Evolutionary conservation across 495 filamentous ascomycete genomes (phyloP).

Genomic region (Tetracladium marchalianum): DNA sequence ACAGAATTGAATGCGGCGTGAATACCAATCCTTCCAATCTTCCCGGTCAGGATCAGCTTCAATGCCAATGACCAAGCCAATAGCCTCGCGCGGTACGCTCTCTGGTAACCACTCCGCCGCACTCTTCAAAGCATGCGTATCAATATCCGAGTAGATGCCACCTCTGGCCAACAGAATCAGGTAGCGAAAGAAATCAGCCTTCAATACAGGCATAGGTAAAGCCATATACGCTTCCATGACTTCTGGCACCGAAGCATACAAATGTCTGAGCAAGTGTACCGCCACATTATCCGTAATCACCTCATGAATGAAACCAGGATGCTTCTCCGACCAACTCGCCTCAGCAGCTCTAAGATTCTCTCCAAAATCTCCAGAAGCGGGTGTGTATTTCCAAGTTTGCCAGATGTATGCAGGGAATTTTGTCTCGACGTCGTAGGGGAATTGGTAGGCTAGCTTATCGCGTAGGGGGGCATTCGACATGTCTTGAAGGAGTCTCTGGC

Average conservation of each 20-base stretch:
- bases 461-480: constrained; percentile 55
- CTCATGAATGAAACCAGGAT: constrained; percentile 91
- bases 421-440: constrained; percentile 76
- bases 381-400: constrained; percentile 97
- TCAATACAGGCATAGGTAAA: constrained; percentile 78
- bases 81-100: constrained; percentile 59
- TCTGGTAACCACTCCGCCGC: constrained; percentile 82
- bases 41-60: constrained; percentile 89
- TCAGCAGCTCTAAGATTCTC: constrained; percentile 69
- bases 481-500: constrained; percentile 33
- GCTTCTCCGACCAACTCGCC: constrained; percentile 81
- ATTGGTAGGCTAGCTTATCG: constrained; percentile 85
- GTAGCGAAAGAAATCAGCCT: constrained; percentile 98
- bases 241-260: constrained; percentile 82
- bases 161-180: constrained; percentile 87
- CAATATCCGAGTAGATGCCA: constrained; percentile 95
- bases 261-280: constrained; percentile 66
- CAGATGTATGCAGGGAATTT: constrained; percentile 97
- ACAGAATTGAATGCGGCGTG: constrained; percentile 91
- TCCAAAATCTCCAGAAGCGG: constrained; percentile 66
- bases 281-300: constrained; percentile 89
- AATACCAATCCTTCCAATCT: constrained; percentile 95
- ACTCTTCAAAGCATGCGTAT: constrained; percentile 74
- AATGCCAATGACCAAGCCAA: constrained; percentile 87
- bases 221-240: constrained; percentile 87